Evolutionary conservation across 768 basidiomycete genomes (phyloP).

Genomic region (Kwoniella newhampshirensis): DNA sequence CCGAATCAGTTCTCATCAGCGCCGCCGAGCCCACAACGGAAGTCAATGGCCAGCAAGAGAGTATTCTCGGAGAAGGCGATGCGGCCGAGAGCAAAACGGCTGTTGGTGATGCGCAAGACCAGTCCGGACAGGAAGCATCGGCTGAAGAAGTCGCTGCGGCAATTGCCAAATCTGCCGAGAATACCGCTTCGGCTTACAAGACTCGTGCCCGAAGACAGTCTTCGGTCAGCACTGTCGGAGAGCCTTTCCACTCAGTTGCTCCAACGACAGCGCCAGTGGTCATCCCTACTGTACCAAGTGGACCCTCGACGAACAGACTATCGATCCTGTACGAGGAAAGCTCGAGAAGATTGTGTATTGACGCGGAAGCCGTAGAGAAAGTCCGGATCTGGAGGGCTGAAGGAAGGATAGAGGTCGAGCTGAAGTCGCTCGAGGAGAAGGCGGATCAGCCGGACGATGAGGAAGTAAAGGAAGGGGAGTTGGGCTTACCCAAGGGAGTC

Average conservation of each 20-base stretch:
- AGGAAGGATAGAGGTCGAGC: slow-evolving; percentile 77
- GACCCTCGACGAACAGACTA: slow-evolving; percentile 57
- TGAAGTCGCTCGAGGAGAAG: slow-evolving; percentile 48
- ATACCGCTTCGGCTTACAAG: slow-evolving; percentile 13
- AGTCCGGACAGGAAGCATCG: neutral
- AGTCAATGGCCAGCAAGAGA: no score
- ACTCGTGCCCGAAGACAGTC: slow-evolving; percentile 20
- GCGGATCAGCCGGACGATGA: slow-evolving; percentile 10
- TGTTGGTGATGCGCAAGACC: neutral
- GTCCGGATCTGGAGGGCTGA: slow-evolving; percentile 77
- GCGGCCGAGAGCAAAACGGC: neutral
- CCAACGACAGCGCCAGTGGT: neutral
- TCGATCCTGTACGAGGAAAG: slow-evolving; percentile 94
- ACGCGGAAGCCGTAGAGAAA: slow-evolving; percentile 79
- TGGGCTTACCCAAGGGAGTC: slow-evolving; percentile 40
- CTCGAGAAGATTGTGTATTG: slow-evolving; percentile 77
- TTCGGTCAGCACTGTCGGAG: slow-evolving; percentile 10
- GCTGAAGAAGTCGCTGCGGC: slow-evolving; percentile 9
- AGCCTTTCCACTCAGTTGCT: neutral
- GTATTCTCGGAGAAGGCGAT: neutral
- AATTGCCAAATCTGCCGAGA: slow-evolving; percentile 13
- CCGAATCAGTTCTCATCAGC: no score
- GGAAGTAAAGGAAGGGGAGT: slow-evolving; percentile 13
- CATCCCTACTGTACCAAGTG: neutral
- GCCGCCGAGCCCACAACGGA: no score